Evolutionary conservation across 1,284 basidiomycete genomes (phyloP), one percentile per base, ranked within the genome.

Genomic region (Apiotrichum siamense): DNA sequence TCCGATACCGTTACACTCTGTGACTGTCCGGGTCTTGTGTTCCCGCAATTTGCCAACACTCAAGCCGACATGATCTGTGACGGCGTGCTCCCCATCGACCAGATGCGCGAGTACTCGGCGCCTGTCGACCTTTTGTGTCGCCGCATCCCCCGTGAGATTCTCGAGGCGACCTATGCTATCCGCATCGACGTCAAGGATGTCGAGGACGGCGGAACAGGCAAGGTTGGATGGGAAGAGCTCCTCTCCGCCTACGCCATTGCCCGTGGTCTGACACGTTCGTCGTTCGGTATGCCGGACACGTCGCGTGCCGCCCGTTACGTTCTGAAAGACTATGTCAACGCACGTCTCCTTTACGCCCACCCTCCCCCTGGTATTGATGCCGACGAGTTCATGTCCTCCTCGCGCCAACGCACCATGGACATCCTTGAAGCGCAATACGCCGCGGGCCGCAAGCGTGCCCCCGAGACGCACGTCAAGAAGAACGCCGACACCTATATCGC

Each of bases 21-120:
- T 65, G 96, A 99, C 77, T 99, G 96, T 76, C 96, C 96, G 13
- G 96, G 96, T 76, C 79, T 98, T 25, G 96, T 98, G 17, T 98
- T 98, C 72, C 96, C 96, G 7, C 96, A 98, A 66, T 98, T 98
- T 72, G 88, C 93, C 7, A 90, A 88, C 31, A 96, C 91, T 3
- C 89, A 89, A 65, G 96, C 94, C 6, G 92, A 94, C 57, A 78
- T 99, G 49, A 87, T 98, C 23, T 96, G 92, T 61, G 93, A 98
- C 67, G 96, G 96, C 57, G 92, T 98, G 3, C 75, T 98, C 47
- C 96, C 94, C 1, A 98, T 99, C 65, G 96, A 99, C 73, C 96
- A 98, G 72, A 84, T 98, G 81, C 81, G 89, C 60, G 96, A 99
- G 72, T 83, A 94, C 69, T 92, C 86, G 3, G 96, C 86, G 0